Percentiles rank a stretch among this genome's conserved stretches.
phyloP scores from a whole-genome alignment of 192 early-diverging fungal species.

The Coemansia furcata region DNA sequence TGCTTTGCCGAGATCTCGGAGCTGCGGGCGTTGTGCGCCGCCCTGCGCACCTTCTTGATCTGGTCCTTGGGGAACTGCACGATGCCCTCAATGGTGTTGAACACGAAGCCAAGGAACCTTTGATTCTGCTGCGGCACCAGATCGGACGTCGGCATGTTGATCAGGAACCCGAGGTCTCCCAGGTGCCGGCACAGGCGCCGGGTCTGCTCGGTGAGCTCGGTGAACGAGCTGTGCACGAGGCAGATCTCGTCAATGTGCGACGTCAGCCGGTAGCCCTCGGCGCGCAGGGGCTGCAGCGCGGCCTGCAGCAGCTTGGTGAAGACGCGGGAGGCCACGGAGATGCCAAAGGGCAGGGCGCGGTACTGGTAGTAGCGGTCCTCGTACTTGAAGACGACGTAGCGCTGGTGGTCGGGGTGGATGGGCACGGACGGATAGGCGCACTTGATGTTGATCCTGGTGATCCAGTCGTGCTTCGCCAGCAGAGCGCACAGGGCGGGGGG shows the following conservation, averaged over 20 bases:
- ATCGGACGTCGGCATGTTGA: conserved; percentile 36
- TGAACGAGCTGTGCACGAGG: conserved; percentile 25
- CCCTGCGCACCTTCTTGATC: conserved; percentile 48
- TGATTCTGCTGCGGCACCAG: conserved; percentile 53
- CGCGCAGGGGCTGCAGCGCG: conserved; percentile 40
- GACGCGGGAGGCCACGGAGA: conserved; percentile 44
- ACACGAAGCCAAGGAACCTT: conserved; percentile 49
- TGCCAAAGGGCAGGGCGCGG: conserved; percentile 46
- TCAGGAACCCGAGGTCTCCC: conserved; percentile 37
- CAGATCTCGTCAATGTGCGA: conserved; percentile 52
- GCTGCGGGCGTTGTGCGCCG: conserved; percentile 30
- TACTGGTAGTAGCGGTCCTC: conserved; percentile 52
- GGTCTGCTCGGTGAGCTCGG: conserved; percentile 29
- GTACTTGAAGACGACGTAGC: conserved; percentile 45
- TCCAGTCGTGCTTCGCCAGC: conserved; percentile 32
- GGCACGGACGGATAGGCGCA: conserved; percentile 53
- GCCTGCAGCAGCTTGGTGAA: conserved; percentile 50
- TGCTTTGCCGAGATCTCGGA: conserved; percentile 45
- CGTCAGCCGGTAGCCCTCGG: conserved; percentile 36
- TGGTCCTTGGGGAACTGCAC: conserved; percentile 48
- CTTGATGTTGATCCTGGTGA: conserved; percentile 47
- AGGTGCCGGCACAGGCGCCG: conserved; percentile 41
- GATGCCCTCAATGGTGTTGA: conserved; percentile 38
- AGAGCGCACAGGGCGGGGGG: conserved; percentile 35
- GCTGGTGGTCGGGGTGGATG: conserved; percentile 38